Conservation (phyloP, 2,329 filamentous ascomycete species). For the Talaromyces albobiverticillius region DNA sequence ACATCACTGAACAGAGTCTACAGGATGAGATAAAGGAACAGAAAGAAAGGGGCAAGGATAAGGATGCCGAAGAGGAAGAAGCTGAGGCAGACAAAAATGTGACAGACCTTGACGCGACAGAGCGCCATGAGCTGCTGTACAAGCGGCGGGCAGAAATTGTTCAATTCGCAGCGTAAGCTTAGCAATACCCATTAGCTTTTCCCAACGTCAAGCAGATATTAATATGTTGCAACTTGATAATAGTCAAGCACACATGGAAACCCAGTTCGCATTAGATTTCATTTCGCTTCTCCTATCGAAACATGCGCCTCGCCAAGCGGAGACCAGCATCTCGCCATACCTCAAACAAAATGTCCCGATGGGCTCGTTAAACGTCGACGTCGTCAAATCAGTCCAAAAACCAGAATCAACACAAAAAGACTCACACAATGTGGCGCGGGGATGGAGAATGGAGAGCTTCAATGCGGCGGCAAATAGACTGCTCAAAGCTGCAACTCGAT, state of each 20-base stretch:
- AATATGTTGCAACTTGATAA: constrained; percentile 11
- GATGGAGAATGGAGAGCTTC: constrained; percentile 77
- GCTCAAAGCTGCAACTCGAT: constrained; percentile 65
- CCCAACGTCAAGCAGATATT: neutral
- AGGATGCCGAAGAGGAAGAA: constrained; percentile 42
- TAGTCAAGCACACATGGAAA: constrained; percentile 46
- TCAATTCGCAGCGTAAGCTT: constrained; percentile 39
- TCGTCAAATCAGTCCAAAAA: constrained; percentile 60
- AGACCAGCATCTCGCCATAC: constrained; percentile 65
- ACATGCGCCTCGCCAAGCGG: constrained; percentile 67
- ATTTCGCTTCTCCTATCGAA: constrained; percentile 82
- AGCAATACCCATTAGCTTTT: neutral
- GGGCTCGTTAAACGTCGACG: constrained; percentile 69
- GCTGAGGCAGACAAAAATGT: constrained; percentile 32
- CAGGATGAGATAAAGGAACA: constrained; percentile 61
- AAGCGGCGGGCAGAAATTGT: constrained; percentile 45
- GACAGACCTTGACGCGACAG: constrained; percentile 35
- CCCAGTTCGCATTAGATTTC: constrained; percentile 72
- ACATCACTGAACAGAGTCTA: constrained; percentile 71
- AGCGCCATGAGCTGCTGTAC: constrained; percentile 41
- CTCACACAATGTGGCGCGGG: constrained; percentile 54
- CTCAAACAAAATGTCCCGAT: constrained; percentile 70
- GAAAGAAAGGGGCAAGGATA: constrained; percentile 45
- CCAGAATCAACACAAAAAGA: constrained; percentile 56
- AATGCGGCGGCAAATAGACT: constrained; percentile 72